A percentile compares a stretch with the other conserved stretches of the same genome.
Conservation (phyloP, 257 asterid species). For the Galeopsis tetrahit region DNA sequence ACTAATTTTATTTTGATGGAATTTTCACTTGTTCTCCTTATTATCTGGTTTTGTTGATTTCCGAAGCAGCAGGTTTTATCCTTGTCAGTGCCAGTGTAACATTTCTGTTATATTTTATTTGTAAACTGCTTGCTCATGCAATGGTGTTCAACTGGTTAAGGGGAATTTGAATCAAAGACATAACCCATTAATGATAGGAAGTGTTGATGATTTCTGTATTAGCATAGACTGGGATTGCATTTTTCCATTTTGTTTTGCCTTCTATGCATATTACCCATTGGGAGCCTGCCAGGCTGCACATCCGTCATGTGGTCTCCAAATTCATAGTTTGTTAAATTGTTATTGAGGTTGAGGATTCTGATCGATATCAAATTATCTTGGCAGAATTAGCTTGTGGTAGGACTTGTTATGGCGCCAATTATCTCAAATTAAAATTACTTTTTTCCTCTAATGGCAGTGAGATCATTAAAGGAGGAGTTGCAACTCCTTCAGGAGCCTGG, state of each 20-base stretch:
- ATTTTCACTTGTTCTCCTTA: not conserved
- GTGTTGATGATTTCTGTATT: not conserved
- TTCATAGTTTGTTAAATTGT: constrained; percentile 13
- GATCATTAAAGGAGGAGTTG: constrained; percentile 90
- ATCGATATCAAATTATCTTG: constrained; percentile 13
- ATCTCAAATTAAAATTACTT: not conserved
- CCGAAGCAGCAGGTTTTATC: not conserved
- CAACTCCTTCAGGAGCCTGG: constrained; percentile 98
- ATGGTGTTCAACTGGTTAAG: not conserved
- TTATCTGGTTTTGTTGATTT: not conserved
- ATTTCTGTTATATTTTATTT: not conserved
- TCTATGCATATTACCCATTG: not conserved
- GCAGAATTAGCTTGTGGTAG: constrained; percentile 1
- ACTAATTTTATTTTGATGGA: not conserved
- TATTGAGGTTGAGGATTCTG: constrained; percentile 10
- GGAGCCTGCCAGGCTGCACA: not conserved
- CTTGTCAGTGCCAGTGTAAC: not conserved
- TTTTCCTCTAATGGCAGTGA: constrained; percentile 51
- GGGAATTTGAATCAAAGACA: not conserved
- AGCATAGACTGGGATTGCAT: not conserved
- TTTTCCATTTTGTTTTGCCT: constrained; percentile 5
- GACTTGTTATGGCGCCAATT: not conserved
- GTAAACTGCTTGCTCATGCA: not conserved
- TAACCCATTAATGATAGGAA: not conserved
- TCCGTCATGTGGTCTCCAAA: not conserved